A percentile compares a stretch with the other conserved stretches of the same genome.
Evolutionary conservation across 768 basidiomycete genomes (phyloP).

Genomic region (Mycena floridula): DNA sequence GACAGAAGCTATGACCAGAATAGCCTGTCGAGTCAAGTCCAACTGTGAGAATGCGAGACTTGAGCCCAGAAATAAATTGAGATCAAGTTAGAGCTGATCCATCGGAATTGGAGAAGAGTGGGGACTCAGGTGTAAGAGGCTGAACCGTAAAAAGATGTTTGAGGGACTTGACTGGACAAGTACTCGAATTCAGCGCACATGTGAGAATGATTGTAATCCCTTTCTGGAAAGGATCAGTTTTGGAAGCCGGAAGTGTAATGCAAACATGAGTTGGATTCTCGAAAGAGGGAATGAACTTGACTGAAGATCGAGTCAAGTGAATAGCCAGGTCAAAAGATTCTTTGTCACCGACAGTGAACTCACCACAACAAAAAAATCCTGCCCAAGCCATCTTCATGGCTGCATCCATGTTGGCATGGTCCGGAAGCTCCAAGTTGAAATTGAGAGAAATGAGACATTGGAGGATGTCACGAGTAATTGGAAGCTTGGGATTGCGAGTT

Average conservation of each 20-base stretch:
- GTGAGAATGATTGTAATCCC: conserved; percentile 19
- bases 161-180: conserved; percentile 10
- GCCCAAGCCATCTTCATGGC: conserved; percentile 11
- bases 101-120: conserved; percentile 9
- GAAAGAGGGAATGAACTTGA: conserved; percentile 20
- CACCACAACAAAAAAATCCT: conserved; percentile 10
- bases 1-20: conserved; percentile 23
- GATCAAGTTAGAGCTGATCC: conserved; percentile 8
- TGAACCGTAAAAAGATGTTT: conserved; percentile 4
- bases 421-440: background rate
- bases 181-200: conserved; percentile 9
- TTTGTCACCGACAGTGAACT: conserved; percentile 9
- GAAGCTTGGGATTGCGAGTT: conserved; percentile 16
- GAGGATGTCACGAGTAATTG: conserved; percentile 1
- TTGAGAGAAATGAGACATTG: background rate
- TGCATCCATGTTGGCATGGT: conserved; percentile 8
- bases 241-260: conserved; percentile 26
- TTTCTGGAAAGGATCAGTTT: conserved; percentile 29
- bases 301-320: conserved; percentile 14
- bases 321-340: conserved; percentile 8
- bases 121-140: conserved; percentile 3
- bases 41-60: conserved; percentile 1
- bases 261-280: conserved; percentile 15
- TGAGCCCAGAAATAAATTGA: conserved; percentile 13
- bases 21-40: conserved; percentile 12